Conservation (phyloP, 1,284 basidiomycete genomes). For the Cystobasidium pallidum region DNA sequence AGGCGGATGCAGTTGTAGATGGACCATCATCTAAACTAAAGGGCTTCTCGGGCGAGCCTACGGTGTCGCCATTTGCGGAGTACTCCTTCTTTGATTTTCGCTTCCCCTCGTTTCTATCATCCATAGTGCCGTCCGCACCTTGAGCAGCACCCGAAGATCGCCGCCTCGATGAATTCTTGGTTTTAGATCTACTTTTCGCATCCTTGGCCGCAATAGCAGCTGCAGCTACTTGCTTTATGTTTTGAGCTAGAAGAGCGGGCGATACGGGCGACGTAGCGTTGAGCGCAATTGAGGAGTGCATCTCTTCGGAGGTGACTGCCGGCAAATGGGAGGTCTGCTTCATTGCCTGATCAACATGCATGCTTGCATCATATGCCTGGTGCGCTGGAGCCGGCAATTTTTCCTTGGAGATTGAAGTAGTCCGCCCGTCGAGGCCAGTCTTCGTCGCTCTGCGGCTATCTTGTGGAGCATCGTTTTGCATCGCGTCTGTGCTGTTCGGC, state of each 20-base stretch:
- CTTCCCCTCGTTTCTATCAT: neutral
- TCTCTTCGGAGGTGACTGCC: neutral
- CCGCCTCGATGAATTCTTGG: slow-evolving; percentile 1
- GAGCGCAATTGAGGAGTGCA: slow-evolving; percentile 9
- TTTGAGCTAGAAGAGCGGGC: slow-evolving; percentile 13
- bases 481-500: neutral
- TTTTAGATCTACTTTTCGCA: slow-evolving; percentile 31
- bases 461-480: neutral
- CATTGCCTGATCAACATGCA: neutral
- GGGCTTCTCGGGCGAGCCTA: slow-evolving; percentile 8
- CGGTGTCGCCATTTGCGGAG: neutral
- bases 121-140: neutral
- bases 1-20: neutral
- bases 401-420: neutral
- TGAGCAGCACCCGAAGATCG: slow-evolving; percentile 24
- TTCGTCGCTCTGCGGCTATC: neutral
- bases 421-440: neutral
- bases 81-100: slow-evolving; percentile 3
- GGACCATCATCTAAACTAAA: slow-evolving; percentile 35
- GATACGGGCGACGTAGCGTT: slow-evolving; percentile 20
- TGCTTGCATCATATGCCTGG: neutral
- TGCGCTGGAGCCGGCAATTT: neutral
- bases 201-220: slow-evolving; percentile 40
- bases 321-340: neutral
- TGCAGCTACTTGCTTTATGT: slow-evolving; percentile 23